These are phyloP conservation scores for Penicillium coffeae DNA, from an alignment of 495 filamentous ascomycete species.

Conservation along the genomic window DNA sequence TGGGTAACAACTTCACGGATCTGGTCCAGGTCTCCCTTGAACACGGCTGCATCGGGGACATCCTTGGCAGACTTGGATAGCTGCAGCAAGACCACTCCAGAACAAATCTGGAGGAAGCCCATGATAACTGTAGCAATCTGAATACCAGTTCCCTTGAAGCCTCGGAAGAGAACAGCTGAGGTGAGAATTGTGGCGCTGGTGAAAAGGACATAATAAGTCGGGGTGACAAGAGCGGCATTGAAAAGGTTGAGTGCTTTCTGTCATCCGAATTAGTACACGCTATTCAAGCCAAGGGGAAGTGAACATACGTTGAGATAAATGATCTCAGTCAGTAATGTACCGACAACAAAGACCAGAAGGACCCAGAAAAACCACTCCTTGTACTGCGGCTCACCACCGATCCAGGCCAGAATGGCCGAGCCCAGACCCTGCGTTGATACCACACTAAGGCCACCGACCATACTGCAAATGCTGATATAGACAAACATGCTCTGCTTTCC, in stretches of 20 bases:
- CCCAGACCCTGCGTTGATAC: conserved; percentile 93
- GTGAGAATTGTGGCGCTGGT: conserved; percentile 92
- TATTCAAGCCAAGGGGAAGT: neutral
- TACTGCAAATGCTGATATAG: conserved; percentile 92
- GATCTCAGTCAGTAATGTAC: conserved; percentile 86
- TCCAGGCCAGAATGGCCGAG: conserved; percentile 84
- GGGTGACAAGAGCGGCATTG: conserved; percentile 95
- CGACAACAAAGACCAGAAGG: conserved; percentile 82
- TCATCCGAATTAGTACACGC: conserved; percentile 23
- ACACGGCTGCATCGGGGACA: conserved; percentile 89
- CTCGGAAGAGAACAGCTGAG: conserved; percentile 86
- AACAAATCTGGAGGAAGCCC: conserved; percentile 92
- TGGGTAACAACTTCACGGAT: conserved; percentile 92
- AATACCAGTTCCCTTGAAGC: conserved; percentile 81
- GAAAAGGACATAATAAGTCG: conserved; percentile 98
- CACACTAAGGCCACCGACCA: conserved; percentile 91
- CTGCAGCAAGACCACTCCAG: conserved; percentile 93
- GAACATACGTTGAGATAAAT: conserved; percentile 86
- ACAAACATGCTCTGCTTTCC: conserved; percentile 97
- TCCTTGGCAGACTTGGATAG: conserved; percentile 98
- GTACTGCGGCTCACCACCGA: conserved; percentile 76
- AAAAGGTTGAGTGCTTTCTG: conserved; percentile 99
- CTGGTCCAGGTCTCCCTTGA: conserved; percentile 90
- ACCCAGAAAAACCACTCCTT: conserved; percentile 98
- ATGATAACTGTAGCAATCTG: conserved; percentile 86